Evolutionary conservation across 2,329 filamentous ascomycete genomes (phyloP), one percentile per base, ranked within the genome.

Genomic region (Monilinia vaccinii-corymbosi): DNA sequence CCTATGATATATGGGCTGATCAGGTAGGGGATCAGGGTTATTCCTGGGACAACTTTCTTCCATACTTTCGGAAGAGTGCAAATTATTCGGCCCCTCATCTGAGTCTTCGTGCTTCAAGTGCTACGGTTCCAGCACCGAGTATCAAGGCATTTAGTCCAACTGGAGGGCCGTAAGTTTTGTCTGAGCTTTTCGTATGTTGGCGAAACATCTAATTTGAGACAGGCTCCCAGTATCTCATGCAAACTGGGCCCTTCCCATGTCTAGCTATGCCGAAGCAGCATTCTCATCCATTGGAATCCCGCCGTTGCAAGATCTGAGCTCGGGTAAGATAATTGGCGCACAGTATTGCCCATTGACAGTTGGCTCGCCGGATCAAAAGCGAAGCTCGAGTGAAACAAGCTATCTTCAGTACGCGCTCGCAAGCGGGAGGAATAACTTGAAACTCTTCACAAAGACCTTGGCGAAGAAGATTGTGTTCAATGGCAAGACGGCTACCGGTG

Each of bases 391-490:
- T 32, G 42, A 58, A 45, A 16, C 56, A n/a, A 58, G 45, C 46
- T 50, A 50, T 49, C 56, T 58, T 14, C 45, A 58, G 8, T 42
- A 28, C 21, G 53, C 53, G 6, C 44, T 56, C 3, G 32, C 21
- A 7, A 58, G 32, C 42, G 45, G 56, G 16, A 58, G 46, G 25
- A 32, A 31, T 2, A 58, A 40, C 16, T 16, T 58, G 28, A 31
- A 50, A 23, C 8, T 58, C 6, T 49, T 49, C 23, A 49, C 46
- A n/a, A 48, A n/a, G 23, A 50, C 46, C 3, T 21, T 58, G 21
- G 56, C 45, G 14, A 58, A 58, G 34, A 58, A 49, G n/a, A 58
- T 58, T 6, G 7, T 58, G 8, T 58, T 58, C 13, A 16, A 34
- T 28, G 34, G 21, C n/a, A 49, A 58, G 21, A 51, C 36, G 8